These are phyloP conservation scores for Infundibulicybe gibba DNA, from an alignment of 768 basidiomycete species.

Conservation along the genomic window DNA sequence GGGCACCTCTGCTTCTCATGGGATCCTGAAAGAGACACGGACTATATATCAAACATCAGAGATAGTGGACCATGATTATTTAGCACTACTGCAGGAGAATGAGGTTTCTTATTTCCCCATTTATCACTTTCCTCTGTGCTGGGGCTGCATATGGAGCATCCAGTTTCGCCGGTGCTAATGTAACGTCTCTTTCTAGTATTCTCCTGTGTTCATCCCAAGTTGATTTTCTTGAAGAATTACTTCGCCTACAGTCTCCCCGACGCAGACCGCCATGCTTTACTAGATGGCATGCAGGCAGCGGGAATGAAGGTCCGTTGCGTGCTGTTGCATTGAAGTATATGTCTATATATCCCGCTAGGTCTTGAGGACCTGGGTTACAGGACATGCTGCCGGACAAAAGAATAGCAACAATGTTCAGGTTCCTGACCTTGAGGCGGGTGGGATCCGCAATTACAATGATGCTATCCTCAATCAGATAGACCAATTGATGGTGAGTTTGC, in stretches of 20 bases:
- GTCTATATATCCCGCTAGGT: constrained; percentile 7
- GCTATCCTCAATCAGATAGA: constrained; percentile 30
- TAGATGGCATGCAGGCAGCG: constrained; percentile 20
- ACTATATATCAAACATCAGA: too few species aligned
- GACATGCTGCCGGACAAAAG: constrained; percentile 19
- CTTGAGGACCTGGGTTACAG: constrained; percentile 24
- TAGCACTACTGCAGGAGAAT: too few species aligned
- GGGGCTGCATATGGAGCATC: too few species aligned
- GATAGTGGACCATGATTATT: too few species aligned
- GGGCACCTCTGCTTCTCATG: too few species aligned
- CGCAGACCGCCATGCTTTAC: constrained; percentile 13
- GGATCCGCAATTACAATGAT: constrained; percentile 30
- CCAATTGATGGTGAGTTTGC: constrained; percentile 25
- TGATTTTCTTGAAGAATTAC: constrained; percentile 11
- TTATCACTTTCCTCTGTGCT: too few species aligned
- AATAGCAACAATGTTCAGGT: constrained; percentile 20
- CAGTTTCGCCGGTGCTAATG: too few species aligned
- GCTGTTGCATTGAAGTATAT: background rate
- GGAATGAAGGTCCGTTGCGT: constrained; percentile 16
- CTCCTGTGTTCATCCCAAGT: too few species aligned
- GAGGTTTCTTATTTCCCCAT: too few species aligned
- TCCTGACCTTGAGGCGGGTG: constrained; percentile 27
- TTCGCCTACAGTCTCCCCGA: constrained; percentile 16
- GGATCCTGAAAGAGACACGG: too few species aligned
- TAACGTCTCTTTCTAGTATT: too few species aligned